Percentiles rank a stretch among this genome's conserved stretches.
Conservation (phyloP, 257 asterid genomes). For the Primulina eburnea region DNA sequence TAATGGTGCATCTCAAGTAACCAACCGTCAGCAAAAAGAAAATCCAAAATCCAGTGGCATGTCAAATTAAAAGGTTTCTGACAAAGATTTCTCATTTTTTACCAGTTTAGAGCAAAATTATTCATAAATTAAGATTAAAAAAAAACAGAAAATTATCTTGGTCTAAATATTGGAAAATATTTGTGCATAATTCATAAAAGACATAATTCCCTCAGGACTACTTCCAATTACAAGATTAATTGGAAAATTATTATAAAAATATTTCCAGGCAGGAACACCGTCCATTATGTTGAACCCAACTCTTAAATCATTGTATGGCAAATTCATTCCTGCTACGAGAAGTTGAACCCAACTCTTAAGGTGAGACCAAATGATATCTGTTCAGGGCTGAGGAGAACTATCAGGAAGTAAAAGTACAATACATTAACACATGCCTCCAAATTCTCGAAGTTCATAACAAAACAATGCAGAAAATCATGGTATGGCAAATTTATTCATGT, state of each 20-base stretch:
- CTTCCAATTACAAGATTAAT: too few relatives aligned
- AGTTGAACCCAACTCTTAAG: background rate
- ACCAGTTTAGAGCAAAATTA: background rate
- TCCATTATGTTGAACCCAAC: background rate
- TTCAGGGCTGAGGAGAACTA: too few relatives aligned
- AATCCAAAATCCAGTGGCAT: background rate
- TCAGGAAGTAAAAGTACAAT: too few relatives aligned
- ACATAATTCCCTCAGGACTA: too few relatives aligned
- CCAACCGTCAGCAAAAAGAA: background rate
- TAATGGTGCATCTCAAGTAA: slow-evolving; percentile 16
- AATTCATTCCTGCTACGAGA: background rate
- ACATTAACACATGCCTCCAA: too few relatives aligned
- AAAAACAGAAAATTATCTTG: background rate
- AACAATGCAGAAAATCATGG: too few relatives aligned
- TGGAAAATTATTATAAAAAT: too few relatives aligned
- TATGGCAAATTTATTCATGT: too few relatives aligned
- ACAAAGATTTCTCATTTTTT: background rate
- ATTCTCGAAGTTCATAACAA: too few relatives aligned
- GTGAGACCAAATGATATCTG: background rate
- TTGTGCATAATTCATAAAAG: too few relatives aligned
- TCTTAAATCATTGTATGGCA: too few relatives aligned
- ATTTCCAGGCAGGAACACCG: background rate
- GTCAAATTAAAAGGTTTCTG: background rate
- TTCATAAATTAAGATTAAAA: background rate
- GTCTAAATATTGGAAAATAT: too few relatives aligned